Evolutionary conservation across 2,329 filamentous ascomycete species (phyloP), one percentile per base, ranked within the genome.

Genomic region (Colletotrichum siamense): DNA sequence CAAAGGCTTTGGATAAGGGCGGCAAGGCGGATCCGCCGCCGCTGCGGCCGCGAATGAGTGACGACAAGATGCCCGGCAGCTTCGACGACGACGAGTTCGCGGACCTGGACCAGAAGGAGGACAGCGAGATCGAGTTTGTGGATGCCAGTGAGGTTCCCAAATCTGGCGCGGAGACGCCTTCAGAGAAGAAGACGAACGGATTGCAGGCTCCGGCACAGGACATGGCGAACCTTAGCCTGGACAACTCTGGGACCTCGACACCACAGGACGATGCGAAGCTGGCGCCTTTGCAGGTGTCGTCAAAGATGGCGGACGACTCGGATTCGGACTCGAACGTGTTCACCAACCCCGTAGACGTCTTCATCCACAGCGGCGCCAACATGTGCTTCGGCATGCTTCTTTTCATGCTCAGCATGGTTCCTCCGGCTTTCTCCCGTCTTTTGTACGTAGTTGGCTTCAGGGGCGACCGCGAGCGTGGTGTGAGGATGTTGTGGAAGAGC

Each of bases 351-450:
- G 91, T 96, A 22, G 96, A 99, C 83, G 86, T 94, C 26, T 99
- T 98, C 82, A 93, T 98, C 49, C 95, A 98, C 83, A 96, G 95
- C 0, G 96, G 96, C 12, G 92, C 93, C 7, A 97, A 95, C 82
- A 94, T 98, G 84, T 98, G 96, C 84, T 98, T 96, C 81, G 97
- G 97, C 5, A 90, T 98, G 36, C 87, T 99, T 2, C 90, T 98
- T 16, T 89, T 99, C 2, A 89, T 99, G 70, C 93, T 99, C n/a
- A 98, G 95, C 15, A 94, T 99, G 87, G 93, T 99, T 1, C 98
- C 97, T 0, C 97, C 97, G 0, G 92, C 96, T 1, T 98, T 99
- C 84, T 94, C 92, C n/a, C 94, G 92, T 72, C 90, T 99, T 2
- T 89, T 99, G 6, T 95, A 94, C 75, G 94, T 99, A 57, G 94